phyloP scores from a whole-genome alignment of 2,329 filamentous ascomycete species.

The Tympanopsis confertula region DNA sequence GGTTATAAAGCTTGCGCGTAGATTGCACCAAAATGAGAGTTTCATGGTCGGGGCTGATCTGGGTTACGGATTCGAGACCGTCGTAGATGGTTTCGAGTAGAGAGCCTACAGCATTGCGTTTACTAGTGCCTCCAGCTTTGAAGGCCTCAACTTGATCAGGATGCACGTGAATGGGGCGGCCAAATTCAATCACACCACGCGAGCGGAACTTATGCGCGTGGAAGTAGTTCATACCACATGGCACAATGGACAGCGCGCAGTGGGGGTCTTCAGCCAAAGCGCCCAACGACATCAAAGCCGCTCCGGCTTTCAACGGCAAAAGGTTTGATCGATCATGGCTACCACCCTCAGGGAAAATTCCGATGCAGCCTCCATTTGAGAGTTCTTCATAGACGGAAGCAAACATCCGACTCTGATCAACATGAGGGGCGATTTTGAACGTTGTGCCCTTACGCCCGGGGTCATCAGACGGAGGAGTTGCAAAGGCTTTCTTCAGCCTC shows the following conservation, averaged over 20 bases:
- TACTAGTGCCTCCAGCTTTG: slow-evolving; percentile 63
- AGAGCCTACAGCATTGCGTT: slow-evolving; percentile 73
- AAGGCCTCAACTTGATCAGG: slow-evolving; percentile 76
- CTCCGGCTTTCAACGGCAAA: slow-evolving; percentile 80
- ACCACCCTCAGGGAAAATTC: slow-evolving; percentile 93
- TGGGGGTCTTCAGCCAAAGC: slow-evolving; percentile 75
- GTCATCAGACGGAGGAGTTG: slow-evolving; percentile 53
- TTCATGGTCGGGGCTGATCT: slow-evolving; percentile 87
- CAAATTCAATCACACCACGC: slow-evolving; percentile 89
- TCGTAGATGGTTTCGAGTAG: slow-evolving; percentile 81
- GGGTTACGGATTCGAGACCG: slow-evolving; percentile 74
- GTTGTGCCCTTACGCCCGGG: slow-evolving; percentile 64
- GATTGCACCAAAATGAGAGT: slow-evolving; percentile 71
- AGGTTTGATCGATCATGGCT: slow-evolving; percentile 90
- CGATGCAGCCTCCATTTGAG: slow-evolving; percentile 74
- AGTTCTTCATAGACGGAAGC: slow-evolving; percentile 82
- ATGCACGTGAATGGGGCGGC: slow-evolving; percentile 75
- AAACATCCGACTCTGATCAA: slow-evolving; percentile 89
- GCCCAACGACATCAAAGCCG: slow-evolving; percentile 94
- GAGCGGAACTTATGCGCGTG: slow-evolving; percentile 97
- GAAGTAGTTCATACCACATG: slow-evolving; percentile 99
- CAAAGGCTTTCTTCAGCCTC: slow-evolving; percentile 77
- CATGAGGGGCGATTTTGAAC: slow-evolving; percentile 82
- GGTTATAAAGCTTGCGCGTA: slow-evolving; percentile 83
- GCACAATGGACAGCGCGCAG: slow-evolving; percentile 86